Evolutionary conservation across 148 eudicot species (phyloP).

Genomic region (Heliamphora exappendiculata): DNA sequence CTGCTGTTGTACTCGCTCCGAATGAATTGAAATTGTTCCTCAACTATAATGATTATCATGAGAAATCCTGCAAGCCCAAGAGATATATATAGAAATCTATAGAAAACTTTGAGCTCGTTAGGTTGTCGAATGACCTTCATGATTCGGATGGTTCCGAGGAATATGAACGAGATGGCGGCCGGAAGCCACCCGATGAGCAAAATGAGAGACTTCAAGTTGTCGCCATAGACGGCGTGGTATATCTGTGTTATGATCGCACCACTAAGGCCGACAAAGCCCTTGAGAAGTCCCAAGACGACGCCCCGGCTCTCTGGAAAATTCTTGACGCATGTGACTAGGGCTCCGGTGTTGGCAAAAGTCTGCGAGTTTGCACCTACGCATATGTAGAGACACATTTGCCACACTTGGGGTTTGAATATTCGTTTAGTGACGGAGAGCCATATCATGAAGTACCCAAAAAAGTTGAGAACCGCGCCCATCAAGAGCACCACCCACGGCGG

Average conservation of each 20-base stretch:
- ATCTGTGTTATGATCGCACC: slow-evolving; percentile 39
- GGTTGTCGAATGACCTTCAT: slow-evolving; percentile 23
- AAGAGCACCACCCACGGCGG: slow-evolving; percentile 44
- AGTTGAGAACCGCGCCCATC: slow-evolving; percentile 34
- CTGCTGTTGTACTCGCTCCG: slow-evolving; percentile 11
- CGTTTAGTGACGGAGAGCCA: slow-evolving; percentile 37
- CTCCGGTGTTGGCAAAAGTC: slow-evolving; percentile 42
- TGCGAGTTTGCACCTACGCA: slow-evolving; percentile 41
- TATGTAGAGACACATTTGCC: slow-evolving; percentile 46
- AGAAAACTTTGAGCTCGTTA: slow-evolving; percentile 34
- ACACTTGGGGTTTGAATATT: slow-evolving; percentile 26
- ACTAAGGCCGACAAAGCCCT: slow-evolving; percentile 40
- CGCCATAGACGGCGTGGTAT: slow-evolving; percentile 21
- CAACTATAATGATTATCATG: slow-evolving; percentile 22
- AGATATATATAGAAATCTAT: slow-evolving; percentile 28
- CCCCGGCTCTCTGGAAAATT: slow-evolving; percentile 48
- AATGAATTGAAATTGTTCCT: slow-evolving; percentile 12
- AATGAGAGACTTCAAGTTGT: slow-evolving; percentile 26
- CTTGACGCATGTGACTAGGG: slow-evolving; percentile 37
- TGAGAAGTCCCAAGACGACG: slow-evolving; percentile 35
- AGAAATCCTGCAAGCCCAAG: slow-evolving; percentile 34
- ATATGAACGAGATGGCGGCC: slow-evolving; percentile 26
- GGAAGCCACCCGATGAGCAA: slow-evolving; percentile 45
- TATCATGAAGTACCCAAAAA: slow-evolving; percentile 40
- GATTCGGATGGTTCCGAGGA: slow-evolving; percentile 28